Conservation (phyloP, 2,329 filamentous ascomycete species). For the Neofusicoccum cordaticola region DNA sequence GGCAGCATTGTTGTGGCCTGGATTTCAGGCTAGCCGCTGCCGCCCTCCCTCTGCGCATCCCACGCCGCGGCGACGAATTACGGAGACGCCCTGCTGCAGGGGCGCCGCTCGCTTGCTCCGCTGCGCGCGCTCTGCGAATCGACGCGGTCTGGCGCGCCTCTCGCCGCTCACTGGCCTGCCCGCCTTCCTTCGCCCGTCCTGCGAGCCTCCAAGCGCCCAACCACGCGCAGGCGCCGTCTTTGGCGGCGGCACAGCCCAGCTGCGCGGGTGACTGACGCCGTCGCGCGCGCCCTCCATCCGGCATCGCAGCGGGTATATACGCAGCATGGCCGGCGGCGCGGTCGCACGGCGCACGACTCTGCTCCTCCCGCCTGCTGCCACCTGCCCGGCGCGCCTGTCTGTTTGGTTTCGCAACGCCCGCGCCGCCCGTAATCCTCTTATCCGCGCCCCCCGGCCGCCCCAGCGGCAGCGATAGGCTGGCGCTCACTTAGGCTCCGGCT, state of each 20-base stretch:
- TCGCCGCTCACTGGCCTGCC: conserved; percentile 9
- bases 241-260: conserved; percentile 5
- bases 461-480: conserved; percentile 3
- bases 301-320: conserved; percentile 6
- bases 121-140: conserved; percentile 2
- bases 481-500: background rate
- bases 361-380: background rate
- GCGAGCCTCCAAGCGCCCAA: conserved; percentile 13
- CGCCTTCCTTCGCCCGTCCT: conserved; percentile 10
- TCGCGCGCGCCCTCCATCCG: background rate
- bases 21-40: conserved; percentile 10
- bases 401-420: background rate
- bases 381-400: background rate
- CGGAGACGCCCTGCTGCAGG: conserved; percentile 3
- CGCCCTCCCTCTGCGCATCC: background rate
- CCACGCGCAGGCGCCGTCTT: background rate
- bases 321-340: background rate
- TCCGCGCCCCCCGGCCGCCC: background rate
- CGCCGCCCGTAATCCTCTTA: background rate
- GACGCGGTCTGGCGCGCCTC: background rate
- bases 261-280: background rate
- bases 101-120: conserved; percentile 14
- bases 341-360: conserved; percentile 7
- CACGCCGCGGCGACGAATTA: conserved; percentile 3
- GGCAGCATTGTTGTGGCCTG: conserved; percentile 8